phyloP scores from a whole-genome alignment of 768 basidiomycete genomes.

The Podaxis pistillaris region DNA sequence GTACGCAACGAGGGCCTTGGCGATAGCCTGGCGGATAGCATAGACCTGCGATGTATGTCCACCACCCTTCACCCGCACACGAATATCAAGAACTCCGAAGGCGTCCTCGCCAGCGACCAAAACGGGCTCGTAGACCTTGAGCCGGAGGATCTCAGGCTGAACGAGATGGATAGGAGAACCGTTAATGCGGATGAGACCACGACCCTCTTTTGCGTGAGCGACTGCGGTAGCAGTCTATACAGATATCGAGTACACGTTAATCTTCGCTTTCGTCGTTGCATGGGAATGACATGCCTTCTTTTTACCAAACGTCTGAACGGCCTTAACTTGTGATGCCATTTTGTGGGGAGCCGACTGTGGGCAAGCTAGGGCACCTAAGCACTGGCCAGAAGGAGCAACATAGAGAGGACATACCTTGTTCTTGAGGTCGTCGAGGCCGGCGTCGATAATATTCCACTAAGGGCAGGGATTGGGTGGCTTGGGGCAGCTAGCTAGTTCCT shows the following conservation, averaged over 20 bases:
- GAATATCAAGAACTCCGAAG: slow-evolving; percentile 88
- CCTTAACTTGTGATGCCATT: slow-evolving; percentile 77
- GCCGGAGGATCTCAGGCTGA: slow-evolving; percentile 92
- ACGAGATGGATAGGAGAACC: slow-evolving; percentile 95
- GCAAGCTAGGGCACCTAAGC: slow-evolving; percentile 24
- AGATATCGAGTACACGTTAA: slow-evolving; percentile 10
- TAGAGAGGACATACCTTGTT: slow-evolving; percentile 33
- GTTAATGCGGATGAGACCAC: slow-evolving; percentile 95
- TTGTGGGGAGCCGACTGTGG: slow-evolving; percentile 33
- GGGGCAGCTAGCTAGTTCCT: slow-evolving; percentile 38
- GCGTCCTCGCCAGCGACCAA: slow-evolving; percentile 91
- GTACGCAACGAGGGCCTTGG: slow-evolving; percentile 96
- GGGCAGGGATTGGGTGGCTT: slow-evolving; percentile 35
- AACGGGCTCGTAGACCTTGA: slow-evolving; percentile 98
- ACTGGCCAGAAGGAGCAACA: slow-evolving; percentile 5
- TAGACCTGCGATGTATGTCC: slow-evolving; percentile 99
- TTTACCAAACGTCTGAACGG: slow-evolving; percentile 99
- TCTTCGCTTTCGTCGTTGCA: not conserved
- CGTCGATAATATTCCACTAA: slow-evolving; percentile 32
- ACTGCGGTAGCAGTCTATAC: slow-evolving; percentile 94
- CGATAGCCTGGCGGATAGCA: slow-evolving; percentile 98
- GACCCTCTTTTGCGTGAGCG: slow-evolving; percentile 94
- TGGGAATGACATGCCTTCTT: slow-evolving; percentile 74
- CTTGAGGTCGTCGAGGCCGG: slow-evolving; percentile 45
- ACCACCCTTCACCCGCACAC: slow-evolving; percentile 97